Percentiles rank a stretch among this genome's conserved stretches.
phyloP scores from a whole-genome alignment of 371 early-diverging fungal species.

The Nematocida sp. region DNA sequence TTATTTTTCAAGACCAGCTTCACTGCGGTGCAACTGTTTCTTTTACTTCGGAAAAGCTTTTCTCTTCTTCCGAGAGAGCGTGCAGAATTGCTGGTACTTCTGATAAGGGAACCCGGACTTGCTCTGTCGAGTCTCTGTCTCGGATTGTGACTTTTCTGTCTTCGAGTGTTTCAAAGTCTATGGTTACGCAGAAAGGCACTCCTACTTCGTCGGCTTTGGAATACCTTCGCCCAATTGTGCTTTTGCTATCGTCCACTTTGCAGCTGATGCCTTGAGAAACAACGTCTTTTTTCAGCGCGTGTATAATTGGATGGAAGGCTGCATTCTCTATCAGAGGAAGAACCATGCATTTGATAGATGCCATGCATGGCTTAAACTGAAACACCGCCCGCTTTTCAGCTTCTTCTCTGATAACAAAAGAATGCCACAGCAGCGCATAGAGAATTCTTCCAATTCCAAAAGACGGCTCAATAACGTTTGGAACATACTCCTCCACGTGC shows the following conservation, averaged over 20 bases:
- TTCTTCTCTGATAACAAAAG: constrained; percentile 76
- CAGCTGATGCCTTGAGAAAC: constrained; percentile 39
- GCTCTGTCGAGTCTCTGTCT: constrained; percentile 88
- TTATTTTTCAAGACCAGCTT: too few relatives aligned
- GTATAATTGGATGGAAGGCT: constrained; percentile 71
- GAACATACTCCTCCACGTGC: constrained; percentile 81
- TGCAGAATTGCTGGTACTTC: constrained; percentile 9
- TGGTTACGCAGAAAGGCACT: constrained; percentile 90
- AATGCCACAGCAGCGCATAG: constrained; percentile 89
- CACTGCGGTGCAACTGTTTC: too few relatives aligned
- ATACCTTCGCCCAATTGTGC: constrained; percentile 94
- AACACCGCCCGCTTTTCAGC: constrained; percentile 73
- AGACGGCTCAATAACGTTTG: constrained; percentile 98
- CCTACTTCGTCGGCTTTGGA: constrained; percentile 96
- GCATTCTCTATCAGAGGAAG: constrained; percentile 73
- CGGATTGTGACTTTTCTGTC: constrained; percentile 88
- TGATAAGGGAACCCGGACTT: constrained; percentile 69
- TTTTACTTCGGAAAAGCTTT: too few relatives aligned
- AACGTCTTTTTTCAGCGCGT: constrained; percentile 65
- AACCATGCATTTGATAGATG: constrained; percentile 84
- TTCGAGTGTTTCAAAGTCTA: constrained; percentile 88
- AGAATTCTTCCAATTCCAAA: constrained; percentile 98
- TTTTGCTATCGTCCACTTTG: constrained; percentile 64
- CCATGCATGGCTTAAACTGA: constrained; percentile 69
- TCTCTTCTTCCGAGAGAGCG: constrained; percentile 13